Evolutionary conservation across 768 basidiomycete genomes (phyloP).

Genomic region (Trametes cinnabarina): DNA sequence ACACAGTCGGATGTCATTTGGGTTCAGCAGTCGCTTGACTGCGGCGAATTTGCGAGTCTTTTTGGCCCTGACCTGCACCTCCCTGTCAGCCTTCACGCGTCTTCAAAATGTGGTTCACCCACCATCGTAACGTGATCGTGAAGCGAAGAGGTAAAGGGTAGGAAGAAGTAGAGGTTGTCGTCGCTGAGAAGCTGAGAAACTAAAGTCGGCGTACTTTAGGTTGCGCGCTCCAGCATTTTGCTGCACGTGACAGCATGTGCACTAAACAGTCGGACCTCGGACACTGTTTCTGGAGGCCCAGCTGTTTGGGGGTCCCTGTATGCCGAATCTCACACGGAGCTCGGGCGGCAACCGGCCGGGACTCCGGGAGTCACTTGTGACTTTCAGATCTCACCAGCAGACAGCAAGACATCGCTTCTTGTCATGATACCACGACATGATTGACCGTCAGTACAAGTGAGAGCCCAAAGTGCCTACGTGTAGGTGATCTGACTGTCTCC

Average conservation of each 20-base stretch:
- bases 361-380: too few relatives aligned
- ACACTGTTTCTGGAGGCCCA: too few relatives aligned
- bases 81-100: background rate
- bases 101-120: background rate
- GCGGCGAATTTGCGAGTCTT: constrained; percentile 94
- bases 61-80: constrained; percentile 75
- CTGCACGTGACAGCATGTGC: background rate
- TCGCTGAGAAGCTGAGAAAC: background rate
- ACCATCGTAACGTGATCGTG: background rate
- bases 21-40: constrained; percentile 92
- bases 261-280: background rate
- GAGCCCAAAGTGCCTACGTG: too few relatives aligned
- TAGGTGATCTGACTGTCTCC: too few relatives aligned
- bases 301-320: too few relatives aligned
- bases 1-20: constrained; percentile 89
- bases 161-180: background rate
- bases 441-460: background rate
- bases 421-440: background rate
- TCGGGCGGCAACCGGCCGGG: background rate
- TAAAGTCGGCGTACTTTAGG: background rate
- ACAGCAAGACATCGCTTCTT: background rate
- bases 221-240: background rate
- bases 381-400: background rate
- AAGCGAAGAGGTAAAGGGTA: background rate
- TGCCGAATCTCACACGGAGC: too few relatives aligned